Percentiles rank a stretch among this genome's conserved stretches.
Conservation (phyloP, 2,329 filamentous ascomycete genomes). For the Aspergillus jensenii region DNA sequence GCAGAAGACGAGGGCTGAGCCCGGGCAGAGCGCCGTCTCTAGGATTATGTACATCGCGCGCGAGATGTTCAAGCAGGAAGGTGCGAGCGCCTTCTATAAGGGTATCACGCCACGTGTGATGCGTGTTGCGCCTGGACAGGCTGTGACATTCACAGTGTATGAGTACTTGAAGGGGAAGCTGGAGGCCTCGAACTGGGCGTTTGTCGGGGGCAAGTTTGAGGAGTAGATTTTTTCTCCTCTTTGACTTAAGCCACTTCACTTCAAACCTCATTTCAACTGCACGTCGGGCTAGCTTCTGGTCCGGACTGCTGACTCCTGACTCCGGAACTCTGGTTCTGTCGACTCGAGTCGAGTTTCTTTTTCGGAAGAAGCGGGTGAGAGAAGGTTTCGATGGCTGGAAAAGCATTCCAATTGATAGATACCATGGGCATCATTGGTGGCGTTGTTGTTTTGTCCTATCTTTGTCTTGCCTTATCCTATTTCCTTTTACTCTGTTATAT, state of each 20-base stretch:
- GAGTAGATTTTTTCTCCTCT: slow-evolving; percentile 44
- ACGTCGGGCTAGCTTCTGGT: not conserved
- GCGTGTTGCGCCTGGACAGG: slow-evolving; percentile 95
- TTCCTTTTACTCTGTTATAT: slow-evolving; percentile 1
- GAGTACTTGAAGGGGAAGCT: slow-evolving; percentile 73
- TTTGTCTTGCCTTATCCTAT: slow-evolving; percentile 4
- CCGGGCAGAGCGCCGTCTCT: slow-evolving; percentile 75
- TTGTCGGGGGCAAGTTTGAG: slow-evolving; percentile 64
- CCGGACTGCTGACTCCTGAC: not conserved
- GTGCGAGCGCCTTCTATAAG: slow-evolving; percentile 94
- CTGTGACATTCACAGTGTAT: slow-evolving; percentile 73
- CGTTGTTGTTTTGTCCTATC: slow-evolving; percentile 24
- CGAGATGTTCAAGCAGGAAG: slow-evolving; percentile 93
- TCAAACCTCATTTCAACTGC: too few relatives aligned
- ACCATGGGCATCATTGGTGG: slow-evolving; percentile 16
- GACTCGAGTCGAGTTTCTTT: not conserved
- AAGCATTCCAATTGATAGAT: slow-evolving; percentile 18
- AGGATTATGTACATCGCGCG: slow-evolving; percentile 75
- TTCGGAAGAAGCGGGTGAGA: not conserved
- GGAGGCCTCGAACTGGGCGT: slow-evolving; percentile 62
- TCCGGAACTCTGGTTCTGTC: not conserved
- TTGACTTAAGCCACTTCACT: too few relatives aligned
- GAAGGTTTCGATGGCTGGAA: not conserved
- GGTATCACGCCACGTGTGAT: slow-evolving; percentile 97
- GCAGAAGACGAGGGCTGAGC: slow-evolving; percentile 82